Evolutionary conservation across 2,329 filamentous ascomycete species (phyloP).

Genomic region (Xylaria digitata): DNA sequence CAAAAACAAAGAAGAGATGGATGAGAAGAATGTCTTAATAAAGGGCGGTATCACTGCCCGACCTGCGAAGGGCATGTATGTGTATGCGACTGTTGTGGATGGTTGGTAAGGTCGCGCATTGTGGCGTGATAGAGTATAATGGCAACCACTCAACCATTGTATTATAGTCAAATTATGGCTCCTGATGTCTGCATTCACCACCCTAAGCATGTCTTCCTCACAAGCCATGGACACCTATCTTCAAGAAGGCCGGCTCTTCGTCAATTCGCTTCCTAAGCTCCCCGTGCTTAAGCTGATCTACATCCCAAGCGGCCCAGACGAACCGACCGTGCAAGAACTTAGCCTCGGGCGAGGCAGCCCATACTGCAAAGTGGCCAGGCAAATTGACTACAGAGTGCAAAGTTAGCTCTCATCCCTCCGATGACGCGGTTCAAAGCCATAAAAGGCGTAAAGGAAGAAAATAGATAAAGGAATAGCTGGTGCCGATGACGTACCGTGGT

Average conservation of each 20-base stretch:
- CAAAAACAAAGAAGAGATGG: slow-evolving; percentile 68
- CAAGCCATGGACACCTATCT: slow-evolving; percentile 41
- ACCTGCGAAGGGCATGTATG: slow-evolving; percentile 77
- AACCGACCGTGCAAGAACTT: slow-evolving; percentile 54
- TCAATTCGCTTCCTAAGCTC: slow-evolving; percentile 45
- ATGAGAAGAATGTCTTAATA: slow-evolving; percentile 74
- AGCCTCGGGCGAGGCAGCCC: slow-evolving; percentile 54
- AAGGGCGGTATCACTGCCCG: slow-evolving; percentile 77
- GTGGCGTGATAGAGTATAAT: slow-evolving; percentile 17
- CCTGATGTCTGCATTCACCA: neutral
- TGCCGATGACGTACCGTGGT: slow-evolving; percentile 45
- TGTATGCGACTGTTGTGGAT: slow-evolving; percentile 73
- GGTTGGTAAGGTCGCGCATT: slow-evolving; percentile 65
- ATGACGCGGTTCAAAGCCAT: too few relatives aligned
- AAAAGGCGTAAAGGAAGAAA: neutral
- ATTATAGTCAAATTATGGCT: slow-evolving; percentile 14
- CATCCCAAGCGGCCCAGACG: slow-evolving; percentile 55
- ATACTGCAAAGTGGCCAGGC: slow-evolving; percentile 53
- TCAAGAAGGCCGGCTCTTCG: slow-evolving; percentile 41
- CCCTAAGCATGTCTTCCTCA: slow-evolving; percentile 4
- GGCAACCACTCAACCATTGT: slow-evolving; percentile 17
- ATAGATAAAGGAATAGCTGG: neutral
- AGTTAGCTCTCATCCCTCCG: slow-evolving; percentile 4
- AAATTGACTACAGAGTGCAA: slow-evolving; percentile 43
- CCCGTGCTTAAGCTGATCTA: slow-evolving; percentile 52